phyloP scores from a whole-genome alignment of 2,329 filamentous ascomycete genomes.

The Trichoderma atroviride region DNA sequence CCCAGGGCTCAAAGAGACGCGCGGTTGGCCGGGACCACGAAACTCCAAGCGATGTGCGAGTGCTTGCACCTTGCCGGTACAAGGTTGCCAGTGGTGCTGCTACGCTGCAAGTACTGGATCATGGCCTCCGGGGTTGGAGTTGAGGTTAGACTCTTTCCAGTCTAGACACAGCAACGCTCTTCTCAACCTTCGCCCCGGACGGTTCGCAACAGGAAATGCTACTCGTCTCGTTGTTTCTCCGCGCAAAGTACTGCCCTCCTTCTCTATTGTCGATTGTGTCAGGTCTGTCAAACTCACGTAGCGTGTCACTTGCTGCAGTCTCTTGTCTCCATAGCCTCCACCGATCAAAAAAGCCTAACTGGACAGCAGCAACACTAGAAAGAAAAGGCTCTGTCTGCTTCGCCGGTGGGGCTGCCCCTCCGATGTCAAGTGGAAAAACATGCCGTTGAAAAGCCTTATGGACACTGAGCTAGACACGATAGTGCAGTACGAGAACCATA shows the following conservation, averaged over 20 bases:
- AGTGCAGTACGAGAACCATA: slow-evolving; percentile 2
- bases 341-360: slow-evolving; percentile 19
- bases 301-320: neutral
- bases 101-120: neutral
- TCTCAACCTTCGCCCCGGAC: neutral
- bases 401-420: slow-evolving; percentile 15
- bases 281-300: slow-evolving; percentile 1
- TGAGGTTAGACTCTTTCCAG: slow-evolving; percentile 3
- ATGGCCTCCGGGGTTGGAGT: neutral
- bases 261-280: neutral
- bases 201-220: neutral
- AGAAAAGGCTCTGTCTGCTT: neutral
- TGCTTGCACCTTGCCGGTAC: neutral
- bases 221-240: neutral
- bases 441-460: slow-evolving; percentile 23
- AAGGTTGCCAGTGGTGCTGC: neutral
- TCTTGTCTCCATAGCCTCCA: slow-evolving; percentile 22
- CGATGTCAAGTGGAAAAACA: slow-evolving; percentile 16
- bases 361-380: slow-evolving; percentile 11
- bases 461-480: neutral
- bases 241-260: slow-evolving; percentile 1
- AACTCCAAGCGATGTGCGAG: neutral
- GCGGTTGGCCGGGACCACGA: slow-evolving; percentile 8
- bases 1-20: slow-evolving; percentile 21
- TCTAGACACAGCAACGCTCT: neutral